Conservation (phyloP, 768 basidiomycete genomes). For the Rhodosporidiobolus sp. region DNA sequence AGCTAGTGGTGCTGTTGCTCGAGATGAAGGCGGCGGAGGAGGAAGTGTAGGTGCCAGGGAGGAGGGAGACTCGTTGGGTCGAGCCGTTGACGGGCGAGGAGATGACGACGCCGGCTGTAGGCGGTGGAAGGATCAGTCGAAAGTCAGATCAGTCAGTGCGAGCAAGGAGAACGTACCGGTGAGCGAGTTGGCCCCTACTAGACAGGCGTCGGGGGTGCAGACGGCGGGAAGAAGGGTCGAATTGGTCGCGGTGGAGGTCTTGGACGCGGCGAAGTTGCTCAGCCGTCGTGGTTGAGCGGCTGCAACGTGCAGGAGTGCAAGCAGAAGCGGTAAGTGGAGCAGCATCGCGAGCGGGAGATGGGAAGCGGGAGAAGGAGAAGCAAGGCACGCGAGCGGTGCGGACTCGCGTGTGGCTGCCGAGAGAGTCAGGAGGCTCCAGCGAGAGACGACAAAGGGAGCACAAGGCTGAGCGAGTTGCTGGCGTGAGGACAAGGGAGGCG, state of each 20-base stretch:
- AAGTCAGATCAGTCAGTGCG: background rate
- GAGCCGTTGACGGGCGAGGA: constrained; percentile 8
- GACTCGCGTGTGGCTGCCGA: too few relatives aligned
- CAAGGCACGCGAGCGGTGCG: too few relatives aligned
- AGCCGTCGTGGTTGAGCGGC: background rate
- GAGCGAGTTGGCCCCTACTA: constrained; percentile 29
- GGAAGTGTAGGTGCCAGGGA: constrained; percentile 38
- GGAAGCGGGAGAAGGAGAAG: too few relatives aligned
- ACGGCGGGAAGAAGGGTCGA: constrained; percentile 13
- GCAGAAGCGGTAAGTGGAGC: too few relatives aligned
- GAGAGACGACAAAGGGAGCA: background rate
- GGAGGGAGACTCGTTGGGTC: constrained; percentile 21
- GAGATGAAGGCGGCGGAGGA: constrained; percentile 18
- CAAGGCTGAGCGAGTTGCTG: too few relatives aligned
- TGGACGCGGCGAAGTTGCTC: background rate
- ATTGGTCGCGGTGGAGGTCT: background rate
- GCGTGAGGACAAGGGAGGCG: too few relatives aligned
- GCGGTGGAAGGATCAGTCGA: too few relatives aligned
- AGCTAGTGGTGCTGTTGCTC: background rate
- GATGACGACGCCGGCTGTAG: constrained; percentile 24
- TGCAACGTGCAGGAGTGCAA: too few relatives aligned
- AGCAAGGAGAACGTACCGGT: constrained; percentile 9
- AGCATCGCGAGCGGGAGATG: too few relatives aligned
- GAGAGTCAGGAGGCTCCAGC: too few relatives aligned
- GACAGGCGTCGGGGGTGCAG: constrained; percentile 32